Conservation (phyloP, 106 monocot genomes). For the Triglochin maritima region DNA sequence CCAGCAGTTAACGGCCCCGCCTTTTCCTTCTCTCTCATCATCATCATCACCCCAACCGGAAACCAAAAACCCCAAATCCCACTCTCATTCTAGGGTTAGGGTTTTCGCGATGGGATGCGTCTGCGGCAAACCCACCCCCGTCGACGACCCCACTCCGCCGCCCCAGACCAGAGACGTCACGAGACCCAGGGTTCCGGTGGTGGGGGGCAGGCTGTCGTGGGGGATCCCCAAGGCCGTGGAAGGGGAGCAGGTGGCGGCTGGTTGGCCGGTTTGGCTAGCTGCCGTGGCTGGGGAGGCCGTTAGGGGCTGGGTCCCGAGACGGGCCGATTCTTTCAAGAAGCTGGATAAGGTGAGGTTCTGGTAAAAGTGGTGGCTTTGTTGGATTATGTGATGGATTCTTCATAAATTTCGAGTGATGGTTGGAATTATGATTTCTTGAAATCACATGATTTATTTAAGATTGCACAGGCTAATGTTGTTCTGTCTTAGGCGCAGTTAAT, state of each 20-base stretch:
- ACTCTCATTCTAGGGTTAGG: not conserved
- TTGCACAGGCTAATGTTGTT: not conserved
- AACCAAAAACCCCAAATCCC: not conserved
- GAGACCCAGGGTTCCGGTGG: not conserved
- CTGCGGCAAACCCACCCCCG: not conserved
- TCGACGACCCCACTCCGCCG: not conserved
- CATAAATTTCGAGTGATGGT: not conserved
- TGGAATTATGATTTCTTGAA: no score
- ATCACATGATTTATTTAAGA: no score
- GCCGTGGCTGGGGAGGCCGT: conserved; percentile 60
- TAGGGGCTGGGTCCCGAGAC: conserved; percentile 63
- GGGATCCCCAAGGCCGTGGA: conserved; percentile 33
- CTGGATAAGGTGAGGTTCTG: conserved; percentile 62
- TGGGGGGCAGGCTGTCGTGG: not conserved
- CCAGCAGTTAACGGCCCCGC: not conserved
- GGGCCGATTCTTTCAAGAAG: conserved; percentile 61
- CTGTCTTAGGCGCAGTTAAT: no score
- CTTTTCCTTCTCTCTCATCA: not conserved
- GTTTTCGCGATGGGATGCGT: not conserved
- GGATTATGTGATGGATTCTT: not conserved
- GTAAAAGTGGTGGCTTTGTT: not conserved
- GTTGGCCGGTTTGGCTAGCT: conserved; percentile 76
- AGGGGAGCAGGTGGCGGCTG: conserved; percentile 67
- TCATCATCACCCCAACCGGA: not conserved
- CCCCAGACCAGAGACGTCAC: not conserved